phyloP scores from a whole-genome alignment of 1,139 yeast genomes.

The Pichia sp. region DNA sequence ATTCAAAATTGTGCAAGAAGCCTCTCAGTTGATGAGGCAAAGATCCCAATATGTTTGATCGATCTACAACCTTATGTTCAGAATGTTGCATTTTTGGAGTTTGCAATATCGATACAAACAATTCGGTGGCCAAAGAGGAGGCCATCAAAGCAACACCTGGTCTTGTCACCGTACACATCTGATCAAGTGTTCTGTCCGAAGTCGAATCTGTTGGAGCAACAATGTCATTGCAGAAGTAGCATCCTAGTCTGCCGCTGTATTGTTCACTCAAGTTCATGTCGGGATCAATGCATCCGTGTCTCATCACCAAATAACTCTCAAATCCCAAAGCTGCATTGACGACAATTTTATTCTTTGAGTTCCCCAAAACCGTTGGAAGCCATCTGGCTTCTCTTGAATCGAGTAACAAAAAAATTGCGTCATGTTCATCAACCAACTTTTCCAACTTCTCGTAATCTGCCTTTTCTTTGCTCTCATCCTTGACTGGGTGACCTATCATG shows the following conservation, averaged over 20 bases:
- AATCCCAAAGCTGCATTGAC: slow-evolving; percentile 94
- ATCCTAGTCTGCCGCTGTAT: slow-evolving; percentile 55
- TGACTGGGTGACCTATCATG: slow-evolving; percentile 89
- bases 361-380: slow-evolving; percentile 85
- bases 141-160: slow-evolving; percentile 95
- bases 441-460: slow-evolving; percentile 50
- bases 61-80: slow-evolving; percentile 32
- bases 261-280: slow-evolving; percentile 25
- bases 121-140: slow-evolving; percentile 80
- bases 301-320: slow-evolving; percentile 87
- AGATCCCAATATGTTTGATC: slow-evolving; percentile 52
- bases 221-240: slow-evolving; percentile 93
- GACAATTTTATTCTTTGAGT: slow-evolving; percentile 63
- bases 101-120: slow-evolving; percentile 71
- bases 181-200: slow-evolving; percentile 83
- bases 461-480: slow-evolving; percentile 45
- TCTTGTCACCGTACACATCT: slow-evolving; percentile 97
- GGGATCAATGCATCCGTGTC: slow-evolving; percentile 61
- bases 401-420: slow-evolving; percentile 74
- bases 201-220: slow-evolving; percentile 89
- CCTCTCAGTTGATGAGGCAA: slow-evolving; percentile 92
- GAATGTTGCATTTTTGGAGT: slow-evolving; percentile 52
- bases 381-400: slow-evolving; percentile 95
- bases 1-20: slow-evolving; percentile 62
- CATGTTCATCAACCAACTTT: slow-evolving; percentile 61